These are phyloP conservation scores for Eragrostis curvula DNA, from an alignment of 176 grass and related monocot genomes.

Conservation along the genomic window DNA sequence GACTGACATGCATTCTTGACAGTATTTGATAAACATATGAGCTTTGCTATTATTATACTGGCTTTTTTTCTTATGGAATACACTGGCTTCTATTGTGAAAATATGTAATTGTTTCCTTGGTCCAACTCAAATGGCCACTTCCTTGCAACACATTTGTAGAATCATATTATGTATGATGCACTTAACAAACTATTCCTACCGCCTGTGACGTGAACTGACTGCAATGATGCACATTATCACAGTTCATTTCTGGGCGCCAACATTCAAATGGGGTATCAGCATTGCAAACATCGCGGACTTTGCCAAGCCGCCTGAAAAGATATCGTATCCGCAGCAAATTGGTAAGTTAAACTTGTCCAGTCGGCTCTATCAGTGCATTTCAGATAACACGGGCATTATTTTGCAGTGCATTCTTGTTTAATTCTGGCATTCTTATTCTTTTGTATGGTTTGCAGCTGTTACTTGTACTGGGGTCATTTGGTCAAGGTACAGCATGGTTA, in stretches of 20 bases:
- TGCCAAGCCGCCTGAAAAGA: slow-evolving; percentile 88
- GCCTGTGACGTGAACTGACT: background rate
- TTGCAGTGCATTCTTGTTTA: slow-evolving; percentile 27
- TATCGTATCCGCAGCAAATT: slow-evolving; percentile 93
- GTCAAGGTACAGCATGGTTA: slow-evolving; percentile 75
- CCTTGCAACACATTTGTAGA: background rate
- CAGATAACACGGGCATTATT: background rate
- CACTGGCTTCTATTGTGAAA: background rate
- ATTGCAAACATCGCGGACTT: slow-evolving; percentile 97
- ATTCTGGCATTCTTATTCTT: slow-evolving; percentile 18
- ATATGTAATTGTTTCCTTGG: background rate
- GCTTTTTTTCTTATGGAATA: background rate
- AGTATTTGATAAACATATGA: slow-evolving; percentile 19
- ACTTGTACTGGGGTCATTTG: slow-evolving; percentile 66
- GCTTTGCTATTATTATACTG: background rate
- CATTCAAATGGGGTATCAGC: slow-evolving; percentile 98
- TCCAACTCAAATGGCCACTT: background rate
- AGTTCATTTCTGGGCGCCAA: slow-evolving; percentile 96
- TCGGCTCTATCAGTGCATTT: background rate
- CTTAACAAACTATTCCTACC: background rate
- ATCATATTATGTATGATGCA: slow-evolving; percentile 1
- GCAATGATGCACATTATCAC: background rate
- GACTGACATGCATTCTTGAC: background rate
- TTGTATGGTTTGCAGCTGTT: slow-evolving; percentile 66
- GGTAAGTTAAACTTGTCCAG: slow-evolving; percentile 54